Percentiles rank a stretch among this genome's conserved stretches.
These are phyloP conservation scores for Murraya paniculata DNA, from an alignment of 345 rosid genomes.

Conservation along the genomic window DNA sequence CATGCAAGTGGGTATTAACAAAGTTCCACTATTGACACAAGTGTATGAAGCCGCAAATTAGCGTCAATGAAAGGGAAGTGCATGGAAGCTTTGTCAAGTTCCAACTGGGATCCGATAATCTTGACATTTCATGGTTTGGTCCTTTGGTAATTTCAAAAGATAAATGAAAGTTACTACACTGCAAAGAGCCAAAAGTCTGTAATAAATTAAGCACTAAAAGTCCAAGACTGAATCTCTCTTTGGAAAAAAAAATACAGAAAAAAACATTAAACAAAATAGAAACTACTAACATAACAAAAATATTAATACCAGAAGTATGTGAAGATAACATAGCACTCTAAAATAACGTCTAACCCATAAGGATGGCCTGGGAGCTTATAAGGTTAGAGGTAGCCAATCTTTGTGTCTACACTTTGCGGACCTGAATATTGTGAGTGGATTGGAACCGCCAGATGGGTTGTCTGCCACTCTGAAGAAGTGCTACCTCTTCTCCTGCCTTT, in stretches of 20 bases:
- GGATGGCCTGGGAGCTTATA: background rate
- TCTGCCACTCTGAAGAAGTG: conserved; percentile 86
- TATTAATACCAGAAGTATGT: too few species aligned
- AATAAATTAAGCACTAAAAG: background rate
- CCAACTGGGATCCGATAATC: background rate
- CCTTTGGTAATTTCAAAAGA: background rate
- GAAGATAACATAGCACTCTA: background rate
- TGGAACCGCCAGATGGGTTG: conserved; percentile 96
- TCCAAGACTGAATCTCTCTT: background rate
- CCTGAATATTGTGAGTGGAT: conserved; percentile 95
- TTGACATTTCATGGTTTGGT: background rate
- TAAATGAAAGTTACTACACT: background rate
- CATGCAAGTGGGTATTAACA: conserved; percentile 38
- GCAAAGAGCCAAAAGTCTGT: background rate
- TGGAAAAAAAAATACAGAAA: too few species aligned
- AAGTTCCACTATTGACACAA: conserved; percentile 31
- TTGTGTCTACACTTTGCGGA: conserved; percentile 61
- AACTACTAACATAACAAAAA: background rate
- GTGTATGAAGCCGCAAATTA: conserved; percentile 25
- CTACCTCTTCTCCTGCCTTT: conserved; percentile 91
- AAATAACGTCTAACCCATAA: background rate
- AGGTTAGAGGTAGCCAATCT: background rate
- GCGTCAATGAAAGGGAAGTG: background rate
- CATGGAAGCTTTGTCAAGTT: background rate
- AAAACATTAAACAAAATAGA: background rate